These are phyloP conservation scores for Rhodotorula taiwanensis DNA, from an alignment of 768 basidiomycete genomes.

Conservation along the genomic window DNA sequence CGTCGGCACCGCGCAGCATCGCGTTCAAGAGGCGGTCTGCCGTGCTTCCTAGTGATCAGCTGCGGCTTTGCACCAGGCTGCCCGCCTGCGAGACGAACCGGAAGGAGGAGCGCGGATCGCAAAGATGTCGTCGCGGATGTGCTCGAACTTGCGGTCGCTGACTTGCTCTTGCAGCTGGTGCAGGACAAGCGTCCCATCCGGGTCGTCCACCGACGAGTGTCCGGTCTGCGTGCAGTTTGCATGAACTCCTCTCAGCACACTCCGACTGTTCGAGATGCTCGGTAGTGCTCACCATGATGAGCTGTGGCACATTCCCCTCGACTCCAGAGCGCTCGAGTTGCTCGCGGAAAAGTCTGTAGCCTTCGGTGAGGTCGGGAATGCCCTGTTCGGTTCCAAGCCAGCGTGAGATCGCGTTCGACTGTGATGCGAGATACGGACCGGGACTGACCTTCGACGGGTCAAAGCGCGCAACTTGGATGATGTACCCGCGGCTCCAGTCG, in stretches of 20 bases:
- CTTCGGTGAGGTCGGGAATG: slow-evolving; percentile 52
- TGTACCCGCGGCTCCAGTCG: slow-evolving; percentile 61
- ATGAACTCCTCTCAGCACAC: too few relatives aligned
- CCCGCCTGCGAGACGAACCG: not conserved
- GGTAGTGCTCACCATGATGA: slow-evolving; percentile 44
- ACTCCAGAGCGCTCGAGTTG: slow-evolving; percentile 48
- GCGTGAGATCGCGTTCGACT: not conserved
- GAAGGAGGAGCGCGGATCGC: slow-evolving; percentile 70
- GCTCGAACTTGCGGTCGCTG: not conserved
- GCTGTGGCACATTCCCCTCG: slow-evolving; percentile 40
- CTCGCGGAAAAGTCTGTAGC: slow-evolving; percentile 74
- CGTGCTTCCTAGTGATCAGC: too few relatives aligned
- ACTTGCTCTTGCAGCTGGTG: slow-evolving; percentile 23
- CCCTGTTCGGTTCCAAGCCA: slow-evolving; percentile 31
- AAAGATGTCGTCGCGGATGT: slow-evolving; percentile 50
- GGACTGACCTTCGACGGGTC: slow-evolving; percentile 60
- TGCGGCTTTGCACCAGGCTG: too few relatives aligned
- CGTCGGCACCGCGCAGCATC: slow-evolving; percentile 78
- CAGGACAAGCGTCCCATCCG: slow-evolving; percentile 56
- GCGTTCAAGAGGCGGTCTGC: slow-evolving; percentile 55
- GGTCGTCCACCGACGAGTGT: slow-evolving; percentile 90
- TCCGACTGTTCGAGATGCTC: too few relatives aligned
- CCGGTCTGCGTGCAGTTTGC: slow-evolving; percentile 47
- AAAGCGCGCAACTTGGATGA: slow-evolving; percentile 89
- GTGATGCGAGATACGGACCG: slow-evolving; percentile 56